Evolutionary conservation across 2,329 filamentous ascomycete species (phyloP).

Genomic region (Alternaria arbusti): DNA sequence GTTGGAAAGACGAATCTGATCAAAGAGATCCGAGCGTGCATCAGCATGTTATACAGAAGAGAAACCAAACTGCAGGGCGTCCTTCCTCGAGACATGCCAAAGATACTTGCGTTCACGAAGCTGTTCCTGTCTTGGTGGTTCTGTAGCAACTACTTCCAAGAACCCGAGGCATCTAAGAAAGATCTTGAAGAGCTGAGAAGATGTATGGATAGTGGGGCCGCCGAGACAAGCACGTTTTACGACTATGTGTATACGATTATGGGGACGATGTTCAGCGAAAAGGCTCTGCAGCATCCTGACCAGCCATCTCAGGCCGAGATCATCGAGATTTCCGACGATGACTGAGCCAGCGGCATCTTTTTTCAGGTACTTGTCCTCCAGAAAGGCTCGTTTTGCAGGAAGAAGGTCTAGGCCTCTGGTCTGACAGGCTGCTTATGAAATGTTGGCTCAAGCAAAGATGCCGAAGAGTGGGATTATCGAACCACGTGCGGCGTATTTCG

Average conservation of each 20-base stretch:
- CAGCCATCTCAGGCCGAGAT: slow-evolving; percentile 36
- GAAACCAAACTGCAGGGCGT: slow-evolving; percentile 34
- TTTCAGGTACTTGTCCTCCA: neutral
- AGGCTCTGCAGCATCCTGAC: slow-evolving; percentile 26
- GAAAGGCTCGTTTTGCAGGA: neutral
- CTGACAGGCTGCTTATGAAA: neutral
- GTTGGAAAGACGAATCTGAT: slow-evolving; percentile 28
- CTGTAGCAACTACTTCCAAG: slow-evolving; percentile 25
- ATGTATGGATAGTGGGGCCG: slow-evolving; percentile 14
- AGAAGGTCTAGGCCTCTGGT: slow-evolving; percentile 1
- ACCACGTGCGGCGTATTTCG: slow-evolving; percentile 10
- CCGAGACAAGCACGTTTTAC: slow-evolving; percentile 29
- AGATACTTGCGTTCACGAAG: slow-evolving; percentile 33
- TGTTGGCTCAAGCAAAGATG: neutral
- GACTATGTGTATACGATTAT: slow-evolving; percentile 34
- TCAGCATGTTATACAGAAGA: slow-evolving; percentile 28
- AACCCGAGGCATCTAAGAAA: slow-evolving; percentile 4
- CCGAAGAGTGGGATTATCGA: slow-evolving; percentile 4
- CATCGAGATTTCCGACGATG: slow-evolving; percentile 38
- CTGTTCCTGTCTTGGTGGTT: slow-evolving; percentile 48
- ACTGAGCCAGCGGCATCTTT: slow-evolving; percentile 2
- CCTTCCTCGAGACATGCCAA: slow-evolving; percentile 29
- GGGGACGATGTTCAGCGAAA: slow-evolving; percentile 31
- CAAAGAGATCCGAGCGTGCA: slow-evolving; percentile 32
- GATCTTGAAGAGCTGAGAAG: slow-evolving; percentile 25